Base-by-base conservation (phyloP, 2,329 filamentous ascomycete species). In the Apiospora malaysiana region DNA sequence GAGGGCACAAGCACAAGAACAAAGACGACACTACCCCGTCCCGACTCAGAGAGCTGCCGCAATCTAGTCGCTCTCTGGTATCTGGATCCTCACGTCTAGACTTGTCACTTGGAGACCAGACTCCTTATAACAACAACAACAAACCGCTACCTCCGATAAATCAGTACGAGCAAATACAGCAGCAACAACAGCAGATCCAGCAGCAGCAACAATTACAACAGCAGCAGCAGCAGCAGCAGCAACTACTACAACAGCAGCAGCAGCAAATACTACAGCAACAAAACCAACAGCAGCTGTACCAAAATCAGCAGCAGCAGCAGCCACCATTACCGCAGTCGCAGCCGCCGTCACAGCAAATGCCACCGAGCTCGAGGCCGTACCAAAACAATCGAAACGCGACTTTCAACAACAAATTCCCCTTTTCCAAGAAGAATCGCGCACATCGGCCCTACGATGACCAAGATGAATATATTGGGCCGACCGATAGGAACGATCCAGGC, bases 391-490 rank as follows among this genome's bases (percentile, higher is more conserved):
- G 84, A n/a, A 84, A 83, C 70, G 83, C 83, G 21, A 88, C 87
- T 0, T 90, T 89, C 78, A 89, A 88, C 76, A 91, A 91, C 79
- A 87, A 90, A 73, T 89, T 89, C 63, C 88, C 88, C 10, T 91
- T 92, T 73, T 83, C 87, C 51, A 90, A 90, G 80, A 89, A 87
- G 77, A 79, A 79, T 47, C 85, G 87, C 59, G 77, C 83, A 45
- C 78, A 83, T 27, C 85, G 85, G 70, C 78, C 79, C 7, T 80
- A 82, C 25, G 88, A 90, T 73, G 89, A 85, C 72, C 82, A 78
- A 73, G 91, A 86, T 78, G 91, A 90, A 78, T 85, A 84, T 27
- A 89, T 88, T 73, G 88, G 88, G 3, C 88, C 87, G 0, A 90
- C 87, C 9, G 89, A 92, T 71, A 88, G 86, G 75, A 83, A 86